These are phyloP conservation scores for Linum trigynum DNA, from an alignment of 345 rosid genomes.

Conservation along the genomic window DNA sequence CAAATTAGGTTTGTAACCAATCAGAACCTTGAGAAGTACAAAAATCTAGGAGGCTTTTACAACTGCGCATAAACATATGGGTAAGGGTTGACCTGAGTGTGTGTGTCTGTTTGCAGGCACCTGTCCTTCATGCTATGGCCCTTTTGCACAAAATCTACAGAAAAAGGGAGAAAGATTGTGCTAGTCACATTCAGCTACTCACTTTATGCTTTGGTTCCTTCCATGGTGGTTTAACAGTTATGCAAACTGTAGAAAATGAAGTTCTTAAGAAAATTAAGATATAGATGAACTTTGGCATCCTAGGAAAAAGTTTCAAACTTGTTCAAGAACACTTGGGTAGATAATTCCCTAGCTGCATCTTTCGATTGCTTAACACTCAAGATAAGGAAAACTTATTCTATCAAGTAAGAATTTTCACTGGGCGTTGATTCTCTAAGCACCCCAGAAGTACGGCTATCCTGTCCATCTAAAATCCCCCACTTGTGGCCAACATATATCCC, in stretches of 20 bases:
- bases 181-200: constrained; percentile 8
- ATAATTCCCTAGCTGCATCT: constrained; percentile 10
- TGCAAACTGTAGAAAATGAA: constrained; percentile 7
- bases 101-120: neutral
- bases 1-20: too few relatives aligned
- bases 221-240: neutral
- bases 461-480: constrained; percentile 4
- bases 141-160: neutral
- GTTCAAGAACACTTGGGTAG: neutral
- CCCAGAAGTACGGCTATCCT: constrained; percentile 9
- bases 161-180: neutral
- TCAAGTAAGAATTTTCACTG: constrained; percentile 18
- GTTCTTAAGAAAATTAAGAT: too few relatives aligned
- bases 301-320: neutral
- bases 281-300: too few relatives aligned
- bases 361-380: constrained; percentile 25
- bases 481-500: constrained; percentile 5
- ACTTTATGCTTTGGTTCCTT: neutral
- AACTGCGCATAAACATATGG: too few relatives aligned
- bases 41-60: neutral
- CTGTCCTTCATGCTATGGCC: neutral
- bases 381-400: constrained; percentile 29
- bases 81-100: neutral
- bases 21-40: neutral
- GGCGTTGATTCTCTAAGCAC: constrained; percentile 7